Conservation (phyloP, 306 rosid species). For the Prunus fruticosa region DNA sequence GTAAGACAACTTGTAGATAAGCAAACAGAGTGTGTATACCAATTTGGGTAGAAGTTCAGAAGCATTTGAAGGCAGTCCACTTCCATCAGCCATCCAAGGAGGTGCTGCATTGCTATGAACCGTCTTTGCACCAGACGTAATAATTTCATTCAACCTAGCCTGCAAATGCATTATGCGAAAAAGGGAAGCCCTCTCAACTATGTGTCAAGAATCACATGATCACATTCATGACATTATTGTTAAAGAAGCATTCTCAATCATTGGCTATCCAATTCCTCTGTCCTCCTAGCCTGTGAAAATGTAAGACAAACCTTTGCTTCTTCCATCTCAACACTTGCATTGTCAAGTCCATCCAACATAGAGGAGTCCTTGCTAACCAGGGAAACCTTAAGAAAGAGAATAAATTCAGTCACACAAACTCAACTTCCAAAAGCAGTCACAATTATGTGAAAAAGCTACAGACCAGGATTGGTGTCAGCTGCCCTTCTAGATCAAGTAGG, state of each 20-base stretch:
- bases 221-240: not conserved
- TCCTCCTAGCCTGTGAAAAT: not conserved
- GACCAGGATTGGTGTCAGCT: slow-evolving; percentile 94
- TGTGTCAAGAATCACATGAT: not conserved
- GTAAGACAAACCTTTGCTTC: slow-evolving; percentile 71
- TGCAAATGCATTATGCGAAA: slow-evolving; percentile 32
- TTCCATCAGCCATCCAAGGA: slow-evolving; percentile 91
- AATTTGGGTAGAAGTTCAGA: slow-evolving; percentile 72
- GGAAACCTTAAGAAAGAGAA: slow-evolving; percentile 63
- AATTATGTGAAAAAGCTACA: slow-evolving; percentile 29
- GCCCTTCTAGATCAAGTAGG: slow-evolving; percentile 97
- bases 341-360: slow-evolving; percentile 99
- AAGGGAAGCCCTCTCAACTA: slow-evolving; percentile 10
- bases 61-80: slow-evolving; percentile 79
- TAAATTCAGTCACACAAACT: slow-evolving; percentile 33
- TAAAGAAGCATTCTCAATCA: not conserved
- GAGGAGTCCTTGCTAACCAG: slow-evolving; percentile 99
- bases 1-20: not conserved
- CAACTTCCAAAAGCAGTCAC: slow-evolving; percentile 22
- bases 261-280: not conserved
- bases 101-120: slow-evolving; percentile 41
- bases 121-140: slow-evolving; percentile 48
- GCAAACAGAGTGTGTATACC: slow-evolving; percentile 46
- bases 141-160: slow-evolving; percentile 79
- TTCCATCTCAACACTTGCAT: slow-evolving; percentile 91